Evolutionary conservation across 148 eudicot genomes (phyloP), one percentile per base, ranked within the genome.

Genomic region (Rhododendron kiyosumense): DNA sequence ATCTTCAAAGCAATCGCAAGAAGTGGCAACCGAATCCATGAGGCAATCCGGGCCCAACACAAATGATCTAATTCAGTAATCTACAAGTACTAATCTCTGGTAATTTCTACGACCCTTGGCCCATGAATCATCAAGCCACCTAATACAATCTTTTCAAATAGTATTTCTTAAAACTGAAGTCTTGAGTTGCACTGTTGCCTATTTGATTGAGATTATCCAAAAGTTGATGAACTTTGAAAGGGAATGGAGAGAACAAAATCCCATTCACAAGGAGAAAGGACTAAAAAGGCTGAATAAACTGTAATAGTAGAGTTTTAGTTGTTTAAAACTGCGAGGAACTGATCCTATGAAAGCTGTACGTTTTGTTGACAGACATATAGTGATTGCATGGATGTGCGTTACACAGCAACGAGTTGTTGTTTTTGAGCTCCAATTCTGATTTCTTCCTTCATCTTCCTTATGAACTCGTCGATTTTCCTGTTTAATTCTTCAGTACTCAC

Each of bases 401-500:
- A 81, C 18, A 81, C 80, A 43, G 82, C 77, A 43, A 87, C 85
- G 51, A 81, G 85, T 30, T 86, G 89, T 67, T 82, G 82, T 75
- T 81, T 78, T 52, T 83, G 89, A 51, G 90, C 88, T 88, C 84
- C 89, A 81, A 86, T 83, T 20, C 78, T 73, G 69, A 91, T 83
- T 73, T 89, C 90, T 89, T 88, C 87, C 83, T 88, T 91, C 91
- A 89, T 91, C 84, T 91, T 91, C 86, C 90, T 88, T n/a, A 89
- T 91, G 71, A 91, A 91, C 75, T 91, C 93, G 1, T 91, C 93
- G 71, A 89, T 82, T 88, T 87, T 91, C 73, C 85, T 87, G 78
- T 91, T 91, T 86, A 91, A 45, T 74, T 91, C 91, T 52, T 91
- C 93, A 57, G 90, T 88, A 54, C 75, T 87, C 76, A 67, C 59